These are phyloP conservation scores for Jackrogersella minutella DNA, from an alignment of 495 filamentous ascomycete species.

Conservation along the genomic window DNA sequence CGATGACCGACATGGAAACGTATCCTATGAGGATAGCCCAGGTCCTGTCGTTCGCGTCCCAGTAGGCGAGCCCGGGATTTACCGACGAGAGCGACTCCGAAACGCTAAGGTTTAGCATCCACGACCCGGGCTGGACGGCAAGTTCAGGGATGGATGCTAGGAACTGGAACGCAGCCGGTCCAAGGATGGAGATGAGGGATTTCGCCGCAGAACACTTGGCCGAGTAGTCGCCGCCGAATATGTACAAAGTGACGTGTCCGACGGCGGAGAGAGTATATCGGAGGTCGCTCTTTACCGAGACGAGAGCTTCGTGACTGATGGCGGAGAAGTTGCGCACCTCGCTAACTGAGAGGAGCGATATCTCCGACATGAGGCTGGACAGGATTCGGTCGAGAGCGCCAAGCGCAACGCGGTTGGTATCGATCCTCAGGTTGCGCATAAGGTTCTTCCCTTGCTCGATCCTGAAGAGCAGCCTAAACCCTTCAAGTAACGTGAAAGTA, in stretches of 20 bases:
- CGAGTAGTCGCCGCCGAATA: constrained; percentile 47
- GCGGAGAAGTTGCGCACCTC: constrained; percentile 60
- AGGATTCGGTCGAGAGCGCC: constrained; percentile 49
- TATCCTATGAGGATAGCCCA: constrained; percentile 87
- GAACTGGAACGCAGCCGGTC: constrained; percentile 1
- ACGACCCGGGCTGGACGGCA: constrained; percentile 45
- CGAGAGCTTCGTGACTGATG: constrained; percentile 56
- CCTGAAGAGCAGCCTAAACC: constrained; percentile 27
- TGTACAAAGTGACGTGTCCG: constrained; percentile 36
- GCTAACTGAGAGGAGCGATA: constrained; percentile 47
- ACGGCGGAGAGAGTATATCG: constrained; percentile 35
- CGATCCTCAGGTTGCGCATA: constrained; percentile 25
- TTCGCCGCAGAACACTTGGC: constrained; percentile 31
- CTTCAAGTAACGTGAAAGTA: constrained; percentile 37
- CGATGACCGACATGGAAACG: constrained; percentile 72
- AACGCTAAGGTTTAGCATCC: constrained; percentile 60
- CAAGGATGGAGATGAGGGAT: background rate
- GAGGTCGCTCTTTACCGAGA: constrained; percentile 49
- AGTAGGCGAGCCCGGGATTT: constrained; percentile 73
- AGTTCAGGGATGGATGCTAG: constrained; percentile 13
- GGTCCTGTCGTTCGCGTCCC: constrained; percentile 77
- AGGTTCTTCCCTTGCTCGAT: constrained; percentile 31
- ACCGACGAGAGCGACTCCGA: constrained; percentile 51
- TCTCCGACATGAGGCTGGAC: constrained; percentile 49
- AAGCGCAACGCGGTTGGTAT: constrained; percentile 33